These are phyloP conservation scores for Verbena officinalis DNA, from an alignment of 257 asterid species.

Conservation along the genomic window DNA sequence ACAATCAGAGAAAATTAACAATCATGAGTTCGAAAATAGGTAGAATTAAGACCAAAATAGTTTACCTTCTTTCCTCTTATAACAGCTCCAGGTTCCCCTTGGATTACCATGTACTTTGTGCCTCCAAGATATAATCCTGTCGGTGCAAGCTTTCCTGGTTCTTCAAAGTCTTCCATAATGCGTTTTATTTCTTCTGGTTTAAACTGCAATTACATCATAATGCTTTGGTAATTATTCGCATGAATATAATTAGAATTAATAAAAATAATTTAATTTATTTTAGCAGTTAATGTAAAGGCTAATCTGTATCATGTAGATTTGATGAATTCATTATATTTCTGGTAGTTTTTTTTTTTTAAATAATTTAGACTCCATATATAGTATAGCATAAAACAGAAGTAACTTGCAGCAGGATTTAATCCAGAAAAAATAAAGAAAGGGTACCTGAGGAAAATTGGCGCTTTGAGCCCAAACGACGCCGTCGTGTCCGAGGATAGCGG, in stretches of 20 bases:
- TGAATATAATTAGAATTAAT: no score
- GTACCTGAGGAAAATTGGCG: conserved; percentile 41
- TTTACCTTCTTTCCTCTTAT: conserved; percentile 49
- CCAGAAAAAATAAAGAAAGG: neutral
- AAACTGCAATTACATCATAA: conserved; percentile 30
- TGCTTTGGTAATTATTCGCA: no score
- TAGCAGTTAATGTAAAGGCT: neutral
- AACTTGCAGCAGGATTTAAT: neutral
- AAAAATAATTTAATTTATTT: neutral
- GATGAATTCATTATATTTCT: no score
- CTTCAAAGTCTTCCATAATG: conserved; percentile 49
- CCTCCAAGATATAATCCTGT: conserved; percentile 51
- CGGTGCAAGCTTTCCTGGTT: conserved; percentile 56
- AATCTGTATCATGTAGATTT: neutral
- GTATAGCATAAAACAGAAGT: neutral
- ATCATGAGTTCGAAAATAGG: neutral
- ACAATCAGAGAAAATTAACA: neutral
- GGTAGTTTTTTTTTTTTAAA: no score
- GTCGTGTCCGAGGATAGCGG: conserved; percentile 48
- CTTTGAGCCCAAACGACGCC: conserved; percentile 49
- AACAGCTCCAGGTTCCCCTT: conserved; percentile 53
- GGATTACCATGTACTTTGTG: conserved; percentile 48
- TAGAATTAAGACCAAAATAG: neutral
- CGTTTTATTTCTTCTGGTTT: conserved; percentile 45
- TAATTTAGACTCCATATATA: no score